Evolutionary conservation across 208 protist species (phyloP), one percentile per base, ranked within the genome.

Genomic region (Leishmania braziliensis): DNA sequence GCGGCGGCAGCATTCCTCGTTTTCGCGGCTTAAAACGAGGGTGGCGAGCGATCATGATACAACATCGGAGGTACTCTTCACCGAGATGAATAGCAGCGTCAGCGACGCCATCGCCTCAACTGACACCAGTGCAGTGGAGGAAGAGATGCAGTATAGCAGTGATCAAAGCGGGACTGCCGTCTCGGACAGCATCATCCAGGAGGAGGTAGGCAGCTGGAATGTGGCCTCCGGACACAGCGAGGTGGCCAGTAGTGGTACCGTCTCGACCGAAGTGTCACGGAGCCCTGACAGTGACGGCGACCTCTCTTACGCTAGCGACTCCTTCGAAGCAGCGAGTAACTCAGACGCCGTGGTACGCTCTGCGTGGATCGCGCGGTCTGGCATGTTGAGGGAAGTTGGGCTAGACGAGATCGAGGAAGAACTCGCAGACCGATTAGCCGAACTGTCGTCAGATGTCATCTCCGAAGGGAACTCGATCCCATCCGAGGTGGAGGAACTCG

Each of bases 141-240:
- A 93, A 43, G 87, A 88, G n/a, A 89, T 91, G 51, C 83, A 85
- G 16, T 77, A 58, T 69, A 73, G 69, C 33, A 73, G 74, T 36
- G 82, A 85, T 50, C 80, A 79, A 23, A 78, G 62, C 23, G 81
- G 56, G 0, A 54, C 33, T 2, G 76, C 82, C 46, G 77, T 84
- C 29, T 62, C 71, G 46, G 81, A 81, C 36, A 89, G 82, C 78
- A 82, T 86, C 43, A 83, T 85, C 43, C 80, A 84, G 26, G 84
- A 92, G 53, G 82, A 80, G 18, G 48, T 75, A 1, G 79, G 76
- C 23, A 74, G 60, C 1, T 80, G 74, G 75, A 77, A 65, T 50
- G 62, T 50, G 33, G 16, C 33, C 39, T 66, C 70, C 26, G 53
- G 14, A 54, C 62, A 23, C 66, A 83, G 56, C 63, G 66, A 66